Evolutionary conservation across 148 eudicot species (phyloP).

Genomic region (Rhododendron henanense): DNA sequence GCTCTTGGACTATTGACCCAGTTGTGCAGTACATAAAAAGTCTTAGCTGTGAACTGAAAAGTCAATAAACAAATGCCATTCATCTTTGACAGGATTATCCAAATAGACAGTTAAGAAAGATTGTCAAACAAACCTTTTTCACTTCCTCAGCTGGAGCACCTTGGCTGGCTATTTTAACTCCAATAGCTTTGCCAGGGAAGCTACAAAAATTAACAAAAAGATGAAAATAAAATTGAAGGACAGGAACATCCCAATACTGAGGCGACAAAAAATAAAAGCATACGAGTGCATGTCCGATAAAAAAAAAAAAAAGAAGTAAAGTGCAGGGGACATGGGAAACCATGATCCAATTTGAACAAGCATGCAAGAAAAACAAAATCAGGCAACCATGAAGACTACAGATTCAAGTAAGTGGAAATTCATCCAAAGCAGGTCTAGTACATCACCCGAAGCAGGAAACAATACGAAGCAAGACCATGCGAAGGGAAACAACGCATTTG

Average conservation of each 20-base stretch:
- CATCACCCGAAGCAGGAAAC: neutral
- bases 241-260: neutral
- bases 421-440: neutral
- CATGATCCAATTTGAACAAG: neutral
- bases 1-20: no score
- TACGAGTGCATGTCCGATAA: neutral
- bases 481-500: neutral
- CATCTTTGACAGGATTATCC: neutral
- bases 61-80: neutral
- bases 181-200: slow-evolving; percentile 85
- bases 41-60: no score
- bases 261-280: neutral
- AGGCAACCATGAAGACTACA: neutral
- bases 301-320: no score
- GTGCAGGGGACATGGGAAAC: neutral
- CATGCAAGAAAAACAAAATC: neutral
- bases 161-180: slow-evolving; percentile 48
- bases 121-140: slow-evolving; percentile 38
- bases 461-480: neutral
- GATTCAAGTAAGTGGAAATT: neutral
- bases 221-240: neutral
- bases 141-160: slow-evolving; percentile 45
- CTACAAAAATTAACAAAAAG: slow-evolving; percentile 25
- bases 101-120: neutral
- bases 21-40: neutral